A percentile compares a stretch with the other conserved stretches of the same genome.
Evolutionary conservation across 306 rosid genomes (phyloP).

Genomic region (Corylus americana): DNA sequence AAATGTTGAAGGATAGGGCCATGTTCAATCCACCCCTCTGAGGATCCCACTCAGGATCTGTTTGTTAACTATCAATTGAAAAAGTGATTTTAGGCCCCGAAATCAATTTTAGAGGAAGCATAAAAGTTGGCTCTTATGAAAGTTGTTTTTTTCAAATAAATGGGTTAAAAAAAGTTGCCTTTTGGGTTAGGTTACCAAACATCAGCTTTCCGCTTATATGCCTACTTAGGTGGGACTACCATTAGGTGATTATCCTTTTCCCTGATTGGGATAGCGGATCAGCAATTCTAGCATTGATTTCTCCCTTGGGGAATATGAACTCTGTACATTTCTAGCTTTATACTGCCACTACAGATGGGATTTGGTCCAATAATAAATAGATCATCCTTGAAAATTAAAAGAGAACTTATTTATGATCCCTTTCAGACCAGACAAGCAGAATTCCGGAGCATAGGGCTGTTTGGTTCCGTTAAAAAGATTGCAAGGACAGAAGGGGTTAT

Average conservation of each 20-base stretch:
- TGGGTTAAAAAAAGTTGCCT: not conserved
- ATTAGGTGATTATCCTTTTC: not conserved
- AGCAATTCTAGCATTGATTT: not conserved
- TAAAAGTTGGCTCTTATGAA: not conserved
- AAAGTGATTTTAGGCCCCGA: not conserved
- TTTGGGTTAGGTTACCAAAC: not conserved
- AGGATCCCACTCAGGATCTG: not conserved
- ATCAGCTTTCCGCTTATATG: not conserved
- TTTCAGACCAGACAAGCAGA: slow-evolving; percentile 82
- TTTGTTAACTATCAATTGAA: not conserved
- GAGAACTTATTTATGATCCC: slow-evolving; percentile 5
- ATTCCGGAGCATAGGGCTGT: slow-evolving; percentile 68
- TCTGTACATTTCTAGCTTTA: not conserved
- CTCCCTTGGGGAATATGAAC: not conserved
- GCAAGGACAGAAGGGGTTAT: slow-evolving; percentile 72
- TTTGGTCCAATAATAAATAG: not conserved
- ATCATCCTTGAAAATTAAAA: not conserved
- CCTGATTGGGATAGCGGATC: not conserved
- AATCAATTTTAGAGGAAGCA: not conserved
- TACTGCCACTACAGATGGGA: slow-evolving; percentile 5
- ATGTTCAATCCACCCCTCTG: no score
- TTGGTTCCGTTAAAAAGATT: slow-evolving; percentile 64
- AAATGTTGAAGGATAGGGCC: not conserved
- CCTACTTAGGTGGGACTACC: not conserved
- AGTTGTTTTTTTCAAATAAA: no score